Conservation (phyloP, 768 basidiomycete species). For the Multifurca ochricompacta region DNA sequence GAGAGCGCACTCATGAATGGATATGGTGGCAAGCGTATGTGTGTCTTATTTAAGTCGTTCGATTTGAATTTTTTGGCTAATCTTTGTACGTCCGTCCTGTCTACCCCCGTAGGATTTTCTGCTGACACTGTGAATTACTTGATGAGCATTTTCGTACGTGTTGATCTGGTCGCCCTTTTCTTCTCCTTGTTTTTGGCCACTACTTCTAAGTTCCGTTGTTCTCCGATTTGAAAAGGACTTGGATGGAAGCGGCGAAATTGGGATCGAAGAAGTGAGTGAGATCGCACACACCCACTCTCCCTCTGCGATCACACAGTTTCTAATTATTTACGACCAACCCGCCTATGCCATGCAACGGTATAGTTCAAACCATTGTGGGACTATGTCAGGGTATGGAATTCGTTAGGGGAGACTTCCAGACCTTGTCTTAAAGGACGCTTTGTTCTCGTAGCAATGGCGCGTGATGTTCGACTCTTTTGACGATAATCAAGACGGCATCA, state of each 20-base stretch:
- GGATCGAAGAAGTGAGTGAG: not conserved
- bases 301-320: not conserved
- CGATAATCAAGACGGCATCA: not conserved
- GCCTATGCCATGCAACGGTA: too few relatives aligned
- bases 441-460: slow-evolving; percentile 3
- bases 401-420: too few relatives aligned
- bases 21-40: slow-evolving; percentile 1
- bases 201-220: too few relatives aligned
- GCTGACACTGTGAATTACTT: not conserved
- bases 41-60: not conserved
- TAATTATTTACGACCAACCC: too few relatives aligned
- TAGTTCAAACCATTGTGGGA: slow-evolving; percentile 5
- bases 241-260: slow-evolving; percentile 1
- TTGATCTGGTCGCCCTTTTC: not conserved
- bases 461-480: slow-evolving; percentile 3
- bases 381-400: not conserved
- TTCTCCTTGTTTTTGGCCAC: too few relatives aligned
- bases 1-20: slow-evolving; percentile 3
- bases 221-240: not conserved
- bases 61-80: not conserved
- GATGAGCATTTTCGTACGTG: slow-evolving; percentile 3
- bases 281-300: too few relatives aligned
- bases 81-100: not conserved
- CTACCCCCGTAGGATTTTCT: not conserved
- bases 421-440: not conserved